Evolutionary conservation across 2,329 filamentous ascomycete species (phyloP), one percentile per base, ranked within the genome.

Genomic region (Paraphoma sp.): DNA sequence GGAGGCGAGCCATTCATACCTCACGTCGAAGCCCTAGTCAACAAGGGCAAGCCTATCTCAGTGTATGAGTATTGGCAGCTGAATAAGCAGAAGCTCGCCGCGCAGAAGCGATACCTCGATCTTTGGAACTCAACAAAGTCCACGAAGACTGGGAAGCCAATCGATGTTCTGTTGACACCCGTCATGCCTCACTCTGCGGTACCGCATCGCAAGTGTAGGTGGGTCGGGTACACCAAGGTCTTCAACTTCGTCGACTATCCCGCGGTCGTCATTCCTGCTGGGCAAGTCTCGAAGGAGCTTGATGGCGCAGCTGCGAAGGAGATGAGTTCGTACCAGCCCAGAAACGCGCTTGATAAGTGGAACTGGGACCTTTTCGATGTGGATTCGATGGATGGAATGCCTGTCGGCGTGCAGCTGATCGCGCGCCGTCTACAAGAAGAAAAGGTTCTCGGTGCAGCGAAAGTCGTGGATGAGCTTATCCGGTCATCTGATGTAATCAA

Each of bases 31-130:
- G 79, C 76, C 0, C 77, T 89, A 6, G 71, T 89, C 12, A 83
- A 84, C 49, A 67, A 43, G 29, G 71, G 68, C 62, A 79, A 10
- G 69, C 85, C 69, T 0, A 84, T 89, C 12, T 87, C 84, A 0
- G 85, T 89, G 0, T 88, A 85, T 54, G 79, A 87, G 4, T 90
- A 89, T 72, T 90, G 87, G 87, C 86, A 89, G 62, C 78, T 90
- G 6, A 89, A 89, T 72, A 84, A 78, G 57, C 78, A 80, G 28
- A 89, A 89, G 64, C 54, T 79, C 28, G 76, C 74, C 0, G 76
- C 80, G 4, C 84, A 87, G 59, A 82, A 86, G 55, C 77, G 74
- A 2, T 88, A 87, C 53, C 78, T 88, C 1, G 80, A 86, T 47
- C 84, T 86, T 54, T 89, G 86, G 87, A 82, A 83, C 44, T 68